Conservation (phyloP, 805 yeast species). For the Myxozyma sirexii region DNA sequence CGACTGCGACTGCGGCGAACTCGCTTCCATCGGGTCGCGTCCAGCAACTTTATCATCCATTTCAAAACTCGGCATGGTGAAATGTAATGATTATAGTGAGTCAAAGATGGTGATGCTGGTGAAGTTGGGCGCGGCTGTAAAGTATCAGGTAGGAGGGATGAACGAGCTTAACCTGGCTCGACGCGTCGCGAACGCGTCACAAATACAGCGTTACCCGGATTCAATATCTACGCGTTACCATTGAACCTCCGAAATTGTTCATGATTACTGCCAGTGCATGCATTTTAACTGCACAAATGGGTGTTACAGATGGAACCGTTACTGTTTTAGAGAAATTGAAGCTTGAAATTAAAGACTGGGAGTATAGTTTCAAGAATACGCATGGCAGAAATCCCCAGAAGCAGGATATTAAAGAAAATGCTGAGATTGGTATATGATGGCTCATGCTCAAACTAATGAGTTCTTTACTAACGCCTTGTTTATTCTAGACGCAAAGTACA, state of each 20-base stretch:
- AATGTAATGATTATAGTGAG: neutral
- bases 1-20: slow-evolving; percentile 26
- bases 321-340: slow-evolving; percentile 41
- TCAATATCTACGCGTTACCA: neutral
- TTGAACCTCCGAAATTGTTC: no score
- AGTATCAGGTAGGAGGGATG: neutral
- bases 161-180: neutral
- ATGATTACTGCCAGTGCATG: no score
- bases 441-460: neutral
- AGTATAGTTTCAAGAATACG: slow-evolving; percentile 47
- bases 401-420: slow-evolving; percentile 51
- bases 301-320: neutral
- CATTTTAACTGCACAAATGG: neutral
- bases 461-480: neutral
- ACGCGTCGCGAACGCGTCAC: slow-evolving; percentile 15
- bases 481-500: slow-evolving; percentile 27
- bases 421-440: slow-evolving; percentile 40
- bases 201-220: neutral
- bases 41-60: slow-evolving; percentile 4
- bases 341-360: slow-evolving; percentile 58
- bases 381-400: slow-evolving; percentile 52
- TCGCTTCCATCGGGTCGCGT: slow-evolving; percentile 1
- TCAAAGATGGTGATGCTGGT: neutral
- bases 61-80: slow-evolving; percentile 26
- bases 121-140: neutral